These are phyloP conservation scores for Torulaspora quercuum DNA, from an alignment of 805 yeast species.

Conservation along the genomic window DNA sequence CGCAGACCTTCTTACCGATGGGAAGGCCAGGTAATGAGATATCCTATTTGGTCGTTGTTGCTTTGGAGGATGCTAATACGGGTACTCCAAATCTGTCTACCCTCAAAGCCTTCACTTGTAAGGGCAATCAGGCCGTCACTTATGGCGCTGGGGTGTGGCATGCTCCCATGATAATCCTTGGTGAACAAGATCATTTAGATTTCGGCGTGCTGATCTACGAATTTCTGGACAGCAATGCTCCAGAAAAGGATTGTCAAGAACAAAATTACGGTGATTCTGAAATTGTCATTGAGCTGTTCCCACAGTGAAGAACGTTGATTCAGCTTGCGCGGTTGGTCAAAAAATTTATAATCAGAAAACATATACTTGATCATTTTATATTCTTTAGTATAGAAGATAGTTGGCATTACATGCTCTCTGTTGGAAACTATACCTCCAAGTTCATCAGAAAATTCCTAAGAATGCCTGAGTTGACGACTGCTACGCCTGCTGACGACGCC, in stretches of 20 bases:
- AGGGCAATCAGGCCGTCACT: conserved; percentile 85
- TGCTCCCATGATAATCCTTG: conserved; percentile 90
- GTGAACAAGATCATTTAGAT: conserved; percentile 51
- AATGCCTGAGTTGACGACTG: conserved; percentile 7
- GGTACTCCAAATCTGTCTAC: conserved; percentile 60
- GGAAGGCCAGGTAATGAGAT: conserved; percentile 54
- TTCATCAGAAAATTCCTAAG: not conserved
- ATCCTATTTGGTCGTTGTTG: conserved; percentile 80
- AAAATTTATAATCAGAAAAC: conserved; percentile 2
- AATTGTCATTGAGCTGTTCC: conserved; percentile 6
- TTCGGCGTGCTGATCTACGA: conserved; percentile 89
- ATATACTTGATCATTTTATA: not conserved
- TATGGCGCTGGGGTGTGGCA: conserved; percentile 84
- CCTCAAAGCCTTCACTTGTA: conserved; percentile 66
- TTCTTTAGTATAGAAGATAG: not conserved
- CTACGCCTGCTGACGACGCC: conserved; percentile 4
- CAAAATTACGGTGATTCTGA: conserved; percentile 48
- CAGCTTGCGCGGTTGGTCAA: no score
- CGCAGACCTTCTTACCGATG: conserved; percentile 92
- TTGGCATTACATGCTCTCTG: not conserved
- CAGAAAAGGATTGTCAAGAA: conserved; percentile 66
- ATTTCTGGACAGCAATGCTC: conserved; percentile 67
- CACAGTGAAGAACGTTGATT: not conserved
- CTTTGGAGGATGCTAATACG: conserved; percentile 46
- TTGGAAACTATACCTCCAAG: not conserved